Evolutionary conservation across 345 rosid genomes (phyloP), one percentile per base, ranked within the genome.

Genomic region (Corymbia maculata): DNA sequence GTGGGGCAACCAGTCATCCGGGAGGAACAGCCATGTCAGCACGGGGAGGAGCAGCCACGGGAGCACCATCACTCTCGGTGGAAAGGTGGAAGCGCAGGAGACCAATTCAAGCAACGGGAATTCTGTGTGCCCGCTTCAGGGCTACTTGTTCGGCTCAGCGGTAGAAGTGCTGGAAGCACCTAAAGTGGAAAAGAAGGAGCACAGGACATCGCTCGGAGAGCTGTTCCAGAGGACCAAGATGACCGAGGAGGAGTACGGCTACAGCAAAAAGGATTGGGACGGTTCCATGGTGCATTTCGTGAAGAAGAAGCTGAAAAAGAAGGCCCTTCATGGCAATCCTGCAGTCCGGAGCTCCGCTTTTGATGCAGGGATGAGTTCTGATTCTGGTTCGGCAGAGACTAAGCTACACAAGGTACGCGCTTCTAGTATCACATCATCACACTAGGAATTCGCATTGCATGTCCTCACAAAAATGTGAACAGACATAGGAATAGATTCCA

Each of bases 181-280:
- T 53, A 88, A 94, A 53, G 90, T 87, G 86, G 94, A 92, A 45
- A 96, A 94, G 92, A 94, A 94, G 91, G 97, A 95, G 64, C 89
- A 93, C 42, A 96, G 97, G 92, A 94, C 95, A 44, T 94, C 98
- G 7, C 95, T 96, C 32, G 97, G 96, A 49, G 98, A 96, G 93
- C 92, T 96, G 90, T 94, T 96, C 89, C 97, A 95, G 91, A 94
- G 87, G 91, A 94, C 94, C 79, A 94, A 95, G 92, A 85, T 92
- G 86, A 86, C 90, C 84, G 96, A 94, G 89, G 97, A 96, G 61
- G 88, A 90, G 85, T 61, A 55, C 57, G 94, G 94, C 17, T 87
- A 79, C 36, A 91, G 92, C 90, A 90, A 95, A 87, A 94, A 95
- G 91, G 98, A 94, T 88, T 91, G 92, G 42, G 97, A 94, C 24